Conservation (phyloP, 257 asterid genomes). For the Vinca minor region DNA sequence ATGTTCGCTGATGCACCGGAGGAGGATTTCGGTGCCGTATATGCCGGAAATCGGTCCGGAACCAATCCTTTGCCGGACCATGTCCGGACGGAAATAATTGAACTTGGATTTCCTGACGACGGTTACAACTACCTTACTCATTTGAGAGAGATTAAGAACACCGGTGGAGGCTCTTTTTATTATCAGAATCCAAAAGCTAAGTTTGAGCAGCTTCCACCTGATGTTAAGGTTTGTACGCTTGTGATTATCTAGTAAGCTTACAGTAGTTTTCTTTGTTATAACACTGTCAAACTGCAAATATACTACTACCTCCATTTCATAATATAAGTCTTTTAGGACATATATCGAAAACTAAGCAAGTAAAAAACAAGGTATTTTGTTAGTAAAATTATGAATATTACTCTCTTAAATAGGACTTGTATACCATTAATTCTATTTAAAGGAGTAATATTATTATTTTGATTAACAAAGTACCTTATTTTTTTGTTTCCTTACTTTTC, state of each 20-base stretch:
- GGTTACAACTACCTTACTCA: constrained; percentile 83
- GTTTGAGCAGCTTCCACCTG: constrained; percentile 43
- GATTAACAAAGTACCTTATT: too few relatives aligned
- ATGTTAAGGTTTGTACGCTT: constrained; percentile 59
- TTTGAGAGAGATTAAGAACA: constrained; percentile 72
- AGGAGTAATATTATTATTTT: too few relatives aligned
- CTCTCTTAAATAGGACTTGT: too few relatives aligned
- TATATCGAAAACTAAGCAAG: too few relatives aligned
- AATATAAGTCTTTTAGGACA: too few relatives aligned
- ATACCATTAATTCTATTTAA: too few relatives aligned
- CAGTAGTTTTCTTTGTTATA: neutral
- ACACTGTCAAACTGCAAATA: too few relatives aligned
- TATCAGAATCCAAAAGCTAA: constrained; percentile 69
- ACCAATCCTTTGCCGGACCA: constrained; percentile 44
- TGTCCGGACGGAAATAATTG: constrained; percentile 69
- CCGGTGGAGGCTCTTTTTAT: constrained; percentile 83
- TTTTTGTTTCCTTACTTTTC: too few relatives aligned
- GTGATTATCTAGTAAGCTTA: neutral
- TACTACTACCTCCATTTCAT: too few relatives aligned
- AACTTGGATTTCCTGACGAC: constrained; percentile 92
- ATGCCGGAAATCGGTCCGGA: constrained; percentile 11
- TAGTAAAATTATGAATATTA: too few relatives aligned
- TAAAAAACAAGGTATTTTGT: too few relatives aligned
- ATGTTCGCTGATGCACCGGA: constrained; percentile 62
- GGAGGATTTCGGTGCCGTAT: constrained; percentile 34